These are phyloP conservation scores for Pythium brachiatum DNA, from an alignment of 352 stramenopile species.

Conservation along the genomic window DNA sequence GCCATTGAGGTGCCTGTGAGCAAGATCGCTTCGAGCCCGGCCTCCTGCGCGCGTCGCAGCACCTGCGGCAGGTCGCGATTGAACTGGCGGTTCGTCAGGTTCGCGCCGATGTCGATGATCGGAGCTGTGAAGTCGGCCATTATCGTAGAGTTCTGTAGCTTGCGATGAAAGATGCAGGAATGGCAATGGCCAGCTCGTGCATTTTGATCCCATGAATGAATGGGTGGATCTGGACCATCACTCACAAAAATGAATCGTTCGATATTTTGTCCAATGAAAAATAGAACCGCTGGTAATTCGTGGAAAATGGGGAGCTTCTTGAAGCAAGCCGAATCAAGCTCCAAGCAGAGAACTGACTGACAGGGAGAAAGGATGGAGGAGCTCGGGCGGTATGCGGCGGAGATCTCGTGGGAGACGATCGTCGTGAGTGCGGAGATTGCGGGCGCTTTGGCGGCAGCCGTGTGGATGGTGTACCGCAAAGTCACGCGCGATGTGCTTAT, in stretches of 20 bases:
- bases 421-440: constrained; percentile 52
- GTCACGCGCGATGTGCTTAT: constrained; percentile 32
- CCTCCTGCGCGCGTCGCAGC: constrained; percentile 71
- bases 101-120: constrained; percentile 70
- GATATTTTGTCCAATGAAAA: constrained; percentile 15
- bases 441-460: constrained; percentile 32
- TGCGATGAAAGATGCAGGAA: neutral
- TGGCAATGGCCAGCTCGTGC: no score
- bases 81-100: constrained; percentile 66
- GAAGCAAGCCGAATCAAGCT: neutral
- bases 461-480: constrained; percentile 50
- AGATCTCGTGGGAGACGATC: constrained; percentile 44
- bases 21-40: constrained; percentile 78
- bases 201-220: no score
- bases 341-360: neutral
- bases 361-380: constrained; percentile 1
- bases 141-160: neutral
- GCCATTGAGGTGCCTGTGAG: constrained; percentile 76
- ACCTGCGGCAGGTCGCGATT: constrained; percentile 86
- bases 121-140: constrained; percentile 25
- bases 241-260: constrained; percentile 14
- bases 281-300: neutral
- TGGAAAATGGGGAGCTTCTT: constrained; percentile 1
- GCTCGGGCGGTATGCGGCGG: neutral
- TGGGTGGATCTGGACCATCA: constrained; percentile 15